Evolutionary conservation across 2,329 filamentous ascomycete genomes (phyloP).

Genomic region (Fusarium fracticaudum): DNA sequence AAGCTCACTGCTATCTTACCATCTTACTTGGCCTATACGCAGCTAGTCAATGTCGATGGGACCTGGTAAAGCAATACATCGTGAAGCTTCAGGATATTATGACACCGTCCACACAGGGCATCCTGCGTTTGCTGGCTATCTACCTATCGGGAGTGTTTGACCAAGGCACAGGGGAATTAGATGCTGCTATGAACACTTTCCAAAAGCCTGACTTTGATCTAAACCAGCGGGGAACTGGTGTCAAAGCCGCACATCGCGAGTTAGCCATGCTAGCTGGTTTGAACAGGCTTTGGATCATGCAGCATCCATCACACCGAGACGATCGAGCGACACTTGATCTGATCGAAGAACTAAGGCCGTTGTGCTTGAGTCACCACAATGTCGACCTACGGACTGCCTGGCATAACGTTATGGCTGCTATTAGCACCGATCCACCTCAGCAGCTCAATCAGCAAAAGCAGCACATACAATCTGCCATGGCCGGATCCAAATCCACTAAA

Average conservation of each 20-base stretch:
- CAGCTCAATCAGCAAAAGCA: conserved; percentile 82
- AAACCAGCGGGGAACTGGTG: conserved; percentile 49
- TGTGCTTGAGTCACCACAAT: conserved; percentile 76
- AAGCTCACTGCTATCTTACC: conserved; percentile 74
- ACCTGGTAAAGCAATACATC: conserved; percentile 67
- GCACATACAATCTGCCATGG: conserved; percentile 77
- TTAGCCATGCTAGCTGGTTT: conserved; percentile 72
- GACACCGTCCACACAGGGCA: conserved; percentile 52
- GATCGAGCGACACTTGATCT: conserved; percentile 68
- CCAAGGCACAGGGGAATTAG: conserved; percentile 79
- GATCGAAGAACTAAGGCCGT: conserved; percentile 71
- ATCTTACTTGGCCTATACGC: conserved; percentile 76
- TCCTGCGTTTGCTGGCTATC: conserved; percentile 60
- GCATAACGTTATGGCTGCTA: conserved; percentile 77
- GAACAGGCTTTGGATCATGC: conserved; percentile 78
- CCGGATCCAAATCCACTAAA: conserved; percentile 71
- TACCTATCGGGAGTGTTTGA: conserved; percentile 81
- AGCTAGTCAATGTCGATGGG: conserved; percentile 77
- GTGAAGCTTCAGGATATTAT: conserved; percentile 60
- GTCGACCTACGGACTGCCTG: conserved; percentile 81
- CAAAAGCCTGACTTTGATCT: conserved; percentile 65
- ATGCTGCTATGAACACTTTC: conserved; percentile 74
- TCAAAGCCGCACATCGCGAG: conserved; percentile 67
- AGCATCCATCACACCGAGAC: conserved; percentile 66
- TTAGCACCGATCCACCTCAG: conserved; percentile 67